Percentiles rank a stretch among this genome's conserved stretches.
Evolutionary conservation across 306 rosid genomes (phyloP).

Genomic region (Vigna mungo): DNA sequence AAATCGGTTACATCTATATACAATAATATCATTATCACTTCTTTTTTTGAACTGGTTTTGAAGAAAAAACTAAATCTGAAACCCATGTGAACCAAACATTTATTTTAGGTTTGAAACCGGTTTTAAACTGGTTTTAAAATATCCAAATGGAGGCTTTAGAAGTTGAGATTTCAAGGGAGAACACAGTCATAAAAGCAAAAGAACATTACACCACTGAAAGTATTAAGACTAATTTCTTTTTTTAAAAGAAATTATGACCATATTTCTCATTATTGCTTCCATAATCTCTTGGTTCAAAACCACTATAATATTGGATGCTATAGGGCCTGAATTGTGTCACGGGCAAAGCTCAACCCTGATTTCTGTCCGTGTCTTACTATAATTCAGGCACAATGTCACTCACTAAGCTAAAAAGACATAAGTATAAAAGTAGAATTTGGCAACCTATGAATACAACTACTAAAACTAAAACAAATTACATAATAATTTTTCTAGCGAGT

Average conservation of each 20-base stretch:
- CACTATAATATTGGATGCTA: conserved; percentile 70
- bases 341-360: conserved; percentile 47
- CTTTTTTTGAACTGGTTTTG: too few relatives aligned
- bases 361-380: conserved; percentile 63
- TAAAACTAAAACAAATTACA: too few relatives aligned
- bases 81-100: too few relatives aligned
- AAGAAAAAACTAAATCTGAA: too few relatives aligned
- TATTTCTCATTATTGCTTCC: conserved; percentile 61
- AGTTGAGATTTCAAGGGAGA: neutral
- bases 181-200: neutral
- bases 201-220: neutral
- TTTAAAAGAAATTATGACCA: conserved; percentile 48
- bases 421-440: too few relatives aligned
- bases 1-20: too few relatives aligned
- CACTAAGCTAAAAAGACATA: too few relatives aligned
- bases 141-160: neutral
- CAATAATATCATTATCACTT: too few relatives aligned
- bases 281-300: conserved; percentile 78
- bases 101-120: too few relatives aligned
- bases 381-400: conserved; percentile 49
- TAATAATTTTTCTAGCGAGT: too few relatives aligned
- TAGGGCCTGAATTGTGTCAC: conserved; percentile 59
- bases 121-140: too few relatives aligned
- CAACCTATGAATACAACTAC: conserved; percentile 7
- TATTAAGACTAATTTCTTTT: too few relatives aligned